Evolutionary conservation across 805 yeast genomes (phyloP), one percentile per base, ranked within the genome.

Genomic region (Ogataea dorogensis): DNA sequence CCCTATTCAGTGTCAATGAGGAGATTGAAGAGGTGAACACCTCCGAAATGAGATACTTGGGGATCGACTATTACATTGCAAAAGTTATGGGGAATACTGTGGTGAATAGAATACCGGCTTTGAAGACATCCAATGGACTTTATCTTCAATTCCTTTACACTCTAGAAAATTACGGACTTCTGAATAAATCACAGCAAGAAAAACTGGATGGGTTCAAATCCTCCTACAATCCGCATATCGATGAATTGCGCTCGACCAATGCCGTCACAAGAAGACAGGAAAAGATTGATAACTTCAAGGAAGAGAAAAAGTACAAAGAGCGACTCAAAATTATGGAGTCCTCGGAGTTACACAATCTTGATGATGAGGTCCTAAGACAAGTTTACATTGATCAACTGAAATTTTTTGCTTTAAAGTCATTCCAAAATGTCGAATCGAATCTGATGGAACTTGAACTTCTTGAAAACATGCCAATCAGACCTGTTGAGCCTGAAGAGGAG

Each of bases 1-100:
- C 77, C 2, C 56, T 87, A 16, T 87, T 85, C 61, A 82, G 91
- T 49, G 60, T 63, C 9, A 86, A 86, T 56, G 96, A 88, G 54
- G 52, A 69, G 0, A 40, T 84, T 2, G 84, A 78, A 0, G 97
- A 88, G 49, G 51, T 88, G 8, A 66, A 73, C 24, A 81, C 94
- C 0, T 55, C 63, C 5, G 77, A 84, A 28, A 54, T 88, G 13
- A 77, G 75, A 38, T 84, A 73, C 46, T 54, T 86, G 13, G 63
- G 74, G 4, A 52, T 82, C 1, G 79, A 79, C 42, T 87, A 68
- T 54, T 72, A 78, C 47, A 50, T 83, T 23, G 94, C 77, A 6
- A 45, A 46, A 18, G 38, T 59, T 5, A 42, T 61, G 25, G 71
- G 64, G 37, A 46, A 46, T 28, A 40, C 43, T 5, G 62, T 60